Evolutionary conservation across 2,329 filamentous ascomycete species (phyloP).

Genomic region (Pseudonectria buxi): DNA sequence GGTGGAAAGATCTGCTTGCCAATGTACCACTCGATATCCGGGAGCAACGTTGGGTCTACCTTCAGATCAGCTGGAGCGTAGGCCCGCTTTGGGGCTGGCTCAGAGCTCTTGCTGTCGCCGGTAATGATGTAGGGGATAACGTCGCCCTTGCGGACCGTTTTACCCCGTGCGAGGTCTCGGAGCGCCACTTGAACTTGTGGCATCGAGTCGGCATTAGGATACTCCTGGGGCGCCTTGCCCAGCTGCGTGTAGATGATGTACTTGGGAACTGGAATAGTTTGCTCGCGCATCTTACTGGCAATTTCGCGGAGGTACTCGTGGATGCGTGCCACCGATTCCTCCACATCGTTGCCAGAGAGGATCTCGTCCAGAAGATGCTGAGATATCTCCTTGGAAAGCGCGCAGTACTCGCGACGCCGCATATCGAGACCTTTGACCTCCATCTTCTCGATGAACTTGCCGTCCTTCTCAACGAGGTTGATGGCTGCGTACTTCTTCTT

Average conservation of each 20-base stretch:
- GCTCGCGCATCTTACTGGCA: slow-evolving; percentile 78
- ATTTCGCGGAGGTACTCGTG: slow-evolving; percentile 88
- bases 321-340: slow-evolving; percentile 79
- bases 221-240: slow-evolving; percentile 86
- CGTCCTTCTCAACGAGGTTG: slow-evolving; percentile 82
- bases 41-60: slow-evolving; percentile 64
- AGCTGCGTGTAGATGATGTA: slow-evolving; percentile 98
- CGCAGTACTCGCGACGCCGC: slow-evolving; percentile 95
- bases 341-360: slow-evolving; percentile 85
- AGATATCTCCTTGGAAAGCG: slow-evolving; percentile 90
- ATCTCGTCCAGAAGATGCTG: slow-evolving; percentile 87
- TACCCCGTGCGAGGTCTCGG: slow-evolving; percentile 78
- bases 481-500: slow-evolving; percentile 99
- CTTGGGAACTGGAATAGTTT: slow-evolving; percentile 67
- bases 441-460: slow-evolving; percentile 87
- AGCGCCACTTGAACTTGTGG: slow-evolving; percentile 94
- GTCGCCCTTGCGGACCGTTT: slow-evolving; percentile 83
- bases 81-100: slow-evolving; percentile 78
- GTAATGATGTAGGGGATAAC: slow-evolving; percentile 97
- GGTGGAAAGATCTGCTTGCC: slow-evolving; percentile 98
- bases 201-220: slow-evolving; percentile 92
- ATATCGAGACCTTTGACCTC: slow-evolving; percentile 98
- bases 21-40: slow-evolving; percentile 96
- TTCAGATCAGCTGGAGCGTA: slow-evolving; percentile 81
- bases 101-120: slow-evolving; percentile 57